Evolutionary conservation across 2,329 filamentous ascomycete genomes (phyloP).

Genomic region (Dichotomopilus funicola): DNA sequence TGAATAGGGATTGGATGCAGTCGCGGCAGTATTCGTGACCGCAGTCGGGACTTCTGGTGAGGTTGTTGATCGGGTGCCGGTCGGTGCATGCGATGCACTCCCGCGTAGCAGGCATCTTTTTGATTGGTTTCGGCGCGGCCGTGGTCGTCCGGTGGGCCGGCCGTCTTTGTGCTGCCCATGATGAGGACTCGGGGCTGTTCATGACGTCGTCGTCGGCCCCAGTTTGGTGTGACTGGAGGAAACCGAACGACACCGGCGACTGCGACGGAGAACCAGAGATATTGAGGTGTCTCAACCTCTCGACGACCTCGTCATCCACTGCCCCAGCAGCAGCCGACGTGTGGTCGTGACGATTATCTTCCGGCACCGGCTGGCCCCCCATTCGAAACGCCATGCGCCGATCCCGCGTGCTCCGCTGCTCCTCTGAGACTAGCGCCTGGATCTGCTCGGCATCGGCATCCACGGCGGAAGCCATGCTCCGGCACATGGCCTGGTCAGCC

Average conservation of each 20-base stretch:
- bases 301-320: not conserved
- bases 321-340: not conserved
- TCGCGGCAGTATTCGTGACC: conserved; percentile 44
- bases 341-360: not conserved
- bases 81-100: not conserved
- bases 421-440: conserved; percentile 1
- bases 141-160: no score
- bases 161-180: conserved; percentile 6
- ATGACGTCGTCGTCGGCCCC: not conserved
- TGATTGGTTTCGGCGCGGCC: no score
- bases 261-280: not conserved
- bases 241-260: not conserved
- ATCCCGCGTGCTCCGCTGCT: conserved; percentile 15
- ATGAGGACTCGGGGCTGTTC: conserved; percentile 11
- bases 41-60: conserved; percentile 27
- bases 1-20: conserved; percentile 44
- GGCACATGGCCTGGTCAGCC: conserved; percentile 15
- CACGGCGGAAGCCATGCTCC: conserved; percentile 20
- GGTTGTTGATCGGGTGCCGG: not conserved
- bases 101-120: no score
- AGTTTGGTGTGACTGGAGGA: not conserved
- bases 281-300: not conserved
- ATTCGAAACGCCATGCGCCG: conserved; percentile 10
- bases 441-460: conserved; percentile 13
- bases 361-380: not conserved